phyloP scores from a whole-genome alignment of 345 rosid genomes.

The Eucalyptus sideroxylon region DNA sequence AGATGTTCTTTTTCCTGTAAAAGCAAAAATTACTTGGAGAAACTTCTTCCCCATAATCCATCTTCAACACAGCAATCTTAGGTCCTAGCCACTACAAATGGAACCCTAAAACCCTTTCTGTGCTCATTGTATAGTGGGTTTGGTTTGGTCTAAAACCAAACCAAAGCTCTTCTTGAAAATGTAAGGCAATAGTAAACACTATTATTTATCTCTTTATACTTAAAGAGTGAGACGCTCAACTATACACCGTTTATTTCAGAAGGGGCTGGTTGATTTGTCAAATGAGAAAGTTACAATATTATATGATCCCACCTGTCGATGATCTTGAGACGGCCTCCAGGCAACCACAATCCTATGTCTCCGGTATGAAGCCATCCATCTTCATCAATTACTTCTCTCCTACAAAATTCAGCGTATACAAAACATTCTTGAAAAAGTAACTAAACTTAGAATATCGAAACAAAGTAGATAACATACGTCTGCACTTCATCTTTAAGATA shows the following conservation, averaged over 20 bases:
- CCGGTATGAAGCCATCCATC: constrained; percentile 98
- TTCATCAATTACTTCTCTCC: constrained; percentile 86
- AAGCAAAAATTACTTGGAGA: not conserved
- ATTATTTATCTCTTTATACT: not conserved
- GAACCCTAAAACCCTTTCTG: not conserved
- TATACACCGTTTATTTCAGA: not conserved
- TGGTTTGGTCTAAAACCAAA: not conserved
- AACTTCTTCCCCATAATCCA: not conserved
- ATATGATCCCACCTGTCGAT: constrained; percentile 58
- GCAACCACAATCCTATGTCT: constrained; percentile 85
- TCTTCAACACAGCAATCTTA: not conserved
- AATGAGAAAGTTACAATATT: not conserved
- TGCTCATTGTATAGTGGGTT: not conserved
- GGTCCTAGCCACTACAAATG: not conserved
- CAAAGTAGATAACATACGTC: constrained; percentile 35
- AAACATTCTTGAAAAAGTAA: not conserved
- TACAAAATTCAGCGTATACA: constrained; percentile 12
- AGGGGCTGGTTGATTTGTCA: not conserved
- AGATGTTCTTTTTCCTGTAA: constrained; percentile 94
- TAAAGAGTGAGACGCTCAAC: not conserved
- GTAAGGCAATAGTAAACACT: not conserved
- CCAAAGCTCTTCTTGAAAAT: not conserved
- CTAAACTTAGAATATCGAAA: not conserved
- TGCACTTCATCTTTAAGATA: constrained; percentile 90
- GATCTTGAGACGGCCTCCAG: constrained; percentile 92